These are phyloP conservation scores for Pleurotus tuber-regium DNA, from an alignment of 768 basidiomycete species.

Conservation along the genomic window DNA sequence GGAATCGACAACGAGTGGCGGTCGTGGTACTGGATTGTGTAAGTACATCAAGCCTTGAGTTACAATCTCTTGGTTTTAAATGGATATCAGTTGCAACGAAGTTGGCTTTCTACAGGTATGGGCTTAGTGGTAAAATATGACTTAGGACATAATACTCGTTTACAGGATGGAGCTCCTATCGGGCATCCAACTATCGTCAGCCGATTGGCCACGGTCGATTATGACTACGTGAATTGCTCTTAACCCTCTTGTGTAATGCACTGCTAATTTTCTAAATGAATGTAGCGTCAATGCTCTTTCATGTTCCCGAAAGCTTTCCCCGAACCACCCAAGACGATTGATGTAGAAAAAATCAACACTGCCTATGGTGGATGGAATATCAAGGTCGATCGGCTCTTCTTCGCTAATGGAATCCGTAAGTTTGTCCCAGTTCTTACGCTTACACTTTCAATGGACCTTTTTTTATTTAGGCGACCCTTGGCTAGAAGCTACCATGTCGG, in stretches of 20 bases:
- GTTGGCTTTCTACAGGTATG: slow-evolving; percentile 52
- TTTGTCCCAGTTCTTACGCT: slow-evolving; percentile 17
- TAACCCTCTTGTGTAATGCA: not conserved
- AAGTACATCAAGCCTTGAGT: slow-evolving; percentile 17
- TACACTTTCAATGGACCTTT: not conserved
- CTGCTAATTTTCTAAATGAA: not conserved
- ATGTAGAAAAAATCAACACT: slow-evolving; percentile 40
- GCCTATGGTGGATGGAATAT: slow-evolving; percentile 65
- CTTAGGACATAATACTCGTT: not conserved
- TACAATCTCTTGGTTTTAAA: not conserved
- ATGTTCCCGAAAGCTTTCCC: slow-evolving; percentile 62
- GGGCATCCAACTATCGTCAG: slow-evolving; percentile 44
- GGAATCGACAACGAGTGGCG: slow-evolving; percentile 51
- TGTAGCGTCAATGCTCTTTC: slow-evolving; percentile 62
- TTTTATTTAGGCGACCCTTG: slow-evolving; percentile 61
- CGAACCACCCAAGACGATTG: slow-evolving; percentile 27
- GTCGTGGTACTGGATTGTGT: slow-evolving; percentile 76
- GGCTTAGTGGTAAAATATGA: slow-evolving; percentile 17
- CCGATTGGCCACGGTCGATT: slow-evolving; percentile 48
- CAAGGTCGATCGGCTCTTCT: slow-evolving; percentile 55
- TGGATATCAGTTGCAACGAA: slow-evolving; percentile 57
- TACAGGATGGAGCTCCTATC: slow-evolving; percentile 40
- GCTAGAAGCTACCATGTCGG: slow-evolving; percentile 66
- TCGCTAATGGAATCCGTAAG: slow-evolving; percentile 66
- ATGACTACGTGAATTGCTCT: slow-evolving; percentile 46